Percentiles rank a stretch among this genome's conserved stretches.
phyloP scores from a whole-genome alignment of 129 eudicot genomes.

The Scalesia atractyloides region DNA sequence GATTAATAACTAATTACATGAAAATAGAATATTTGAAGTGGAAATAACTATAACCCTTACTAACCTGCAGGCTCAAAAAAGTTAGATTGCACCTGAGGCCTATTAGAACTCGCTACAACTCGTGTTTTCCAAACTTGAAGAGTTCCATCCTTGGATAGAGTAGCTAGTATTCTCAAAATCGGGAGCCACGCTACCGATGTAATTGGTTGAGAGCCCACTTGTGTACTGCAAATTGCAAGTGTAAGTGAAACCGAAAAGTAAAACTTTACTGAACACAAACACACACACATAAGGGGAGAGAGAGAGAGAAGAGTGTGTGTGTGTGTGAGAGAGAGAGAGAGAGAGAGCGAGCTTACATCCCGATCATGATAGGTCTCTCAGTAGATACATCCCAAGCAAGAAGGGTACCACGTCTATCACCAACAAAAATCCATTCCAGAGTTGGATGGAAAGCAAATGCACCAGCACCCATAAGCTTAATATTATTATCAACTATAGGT shows the following conservation, averaged over 20 bases:
- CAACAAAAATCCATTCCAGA: slow-evolving; percentile 95
- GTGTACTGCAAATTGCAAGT: slow-evolving; percentile 61
- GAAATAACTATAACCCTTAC: slow-evolving; percentile 1
- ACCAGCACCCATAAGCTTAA: slow-evolving; percentile 91
- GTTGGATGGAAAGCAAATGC: slow-evolving; percentile 98
- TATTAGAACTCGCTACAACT: slow-evolving; percentile 60
- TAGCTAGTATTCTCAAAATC: slow-evolving; percentile 70
- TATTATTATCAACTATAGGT: slow-evolving; percentile 83
- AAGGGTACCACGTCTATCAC: slow-evolving; percentile 95
- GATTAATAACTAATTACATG: not conserved
- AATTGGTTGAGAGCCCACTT: slow-evolving; percentile 98
- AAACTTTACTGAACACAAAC: not conserved
- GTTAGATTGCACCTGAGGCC: slow-evolving; percentile 86
- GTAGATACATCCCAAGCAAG: slow-evolving; percentile 99
- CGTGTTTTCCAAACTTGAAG: slow-evolving; percentile 97
- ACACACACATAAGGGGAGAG: not conserved
- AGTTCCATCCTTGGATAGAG: slow-evolving; percentile 92
- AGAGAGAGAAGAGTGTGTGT: not conserved
- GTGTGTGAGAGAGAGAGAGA: not conserved
- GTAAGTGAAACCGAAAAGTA: slow-evolving; percentile 12
- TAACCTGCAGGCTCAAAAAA: slow-evolving; percentile 97
- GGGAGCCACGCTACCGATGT: slow-evolving; percentile 94
- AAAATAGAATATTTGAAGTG: slow-evolving; percentile 9
- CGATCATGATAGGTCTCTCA: slow-evolving; percentile 97
- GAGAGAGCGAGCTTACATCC: slow-evolving; percentile 60